Base-by-base conservation (phyloP, 257 asterid genomes). In the Apocynum venetum region DNA sequence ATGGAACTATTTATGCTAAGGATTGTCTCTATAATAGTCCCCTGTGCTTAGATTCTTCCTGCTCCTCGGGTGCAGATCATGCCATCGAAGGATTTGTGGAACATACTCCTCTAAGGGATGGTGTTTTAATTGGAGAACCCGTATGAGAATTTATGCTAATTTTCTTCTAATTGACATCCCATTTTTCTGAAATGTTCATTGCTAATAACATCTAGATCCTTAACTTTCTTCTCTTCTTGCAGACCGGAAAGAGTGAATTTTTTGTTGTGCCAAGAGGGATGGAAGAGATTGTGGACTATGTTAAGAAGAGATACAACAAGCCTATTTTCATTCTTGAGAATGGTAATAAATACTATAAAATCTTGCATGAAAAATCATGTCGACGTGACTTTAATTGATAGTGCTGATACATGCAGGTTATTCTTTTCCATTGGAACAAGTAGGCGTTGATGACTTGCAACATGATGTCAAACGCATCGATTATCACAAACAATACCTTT, bases 211-310 rank as follows among this genome's bases (percentile, higher is more conserved):
- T 46, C 2, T 20, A 15, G 19, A 19, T 49, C 7, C 11, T 8
- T 68, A 55, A 11, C 8, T 64, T 46, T 14, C 49, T 55, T 5
- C 1, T 55, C 19, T 76, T 56, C 5, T 51, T 68, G 75, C 86
- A 92, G 97, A 94, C 94, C 0, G 97, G 91, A 15, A 67, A 86
- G 90, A 0, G n/a, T 61, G 76, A 78, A 9, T 83, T 86, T 79
- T 92, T 44, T 66, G 95, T 89, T 57, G 94, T 91, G 56, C 97
- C 97, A 0, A 85, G 81, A 75, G 98, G 95, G 74, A 88, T 94
- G 86, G 90, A 85, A 76, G 88, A 74, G 76, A 61, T 88, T 20
- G 84, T 94, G 47, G 76, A 68, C 48, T 92, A 91, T 75, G 49
- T 84, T 5, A 91, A 88, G 89, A 83, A 82, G 47, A 85, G 98